Evolutionary conservation across 2,329 filamentous ascomycete genomes (phyloP).

Genomic region (Basipetospora chlamydospora): DNA sequence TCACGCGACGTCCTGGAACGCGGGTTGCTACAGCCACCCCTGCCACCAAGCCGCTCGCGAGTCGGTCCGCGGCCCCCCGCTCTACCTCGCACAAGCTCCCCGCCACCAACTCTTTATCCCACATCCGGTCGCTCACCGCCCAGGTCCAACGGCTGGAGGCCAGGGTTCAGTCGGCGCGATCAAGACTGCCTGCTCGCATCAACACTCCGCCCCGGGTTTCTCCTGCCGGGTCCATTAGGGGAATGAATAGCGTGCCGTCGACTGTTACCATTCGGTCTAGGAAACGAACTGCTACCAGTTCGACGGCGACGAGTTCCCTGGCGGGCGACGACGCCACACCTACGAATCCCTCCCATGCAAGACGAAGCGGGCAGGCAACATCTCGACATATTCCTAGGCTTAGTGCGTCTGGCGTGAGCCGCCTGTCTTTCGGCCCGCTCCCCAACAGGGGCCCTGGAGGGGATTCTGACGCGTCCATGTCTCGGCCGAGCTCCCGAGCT

Average conservation of each 20-base stretch:
- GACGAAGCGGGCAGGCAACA: conserved; percentile 14
- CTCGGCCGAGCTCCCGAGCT: conserved; percentile 61
- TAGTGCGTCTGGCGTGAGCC: conserved; percentile 46
- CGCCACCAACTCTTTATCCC: conserved; percentile 61
- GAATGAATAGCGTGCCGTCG: conserved; percentile 30
- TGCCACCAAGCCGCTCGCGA: conserved; percentile 31
- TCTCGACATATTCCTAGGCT: conserved; percentile 39
- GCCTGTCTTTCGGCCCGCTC: conserved; percentile 48
- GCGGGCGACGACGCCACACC: conserved; percentile 38
- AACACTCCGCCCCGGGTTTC: conserved; percentile 67
- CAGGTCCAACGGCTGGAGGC: conserved; percentile 97
- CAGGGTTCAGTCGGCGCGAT: conserved; percentile 78
- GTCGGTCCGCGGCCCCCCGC: conserved; percentile 41
- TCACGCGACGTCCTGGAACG: conserved; percentile 23
- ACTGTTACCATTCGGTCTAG: conserved; percentile 52
- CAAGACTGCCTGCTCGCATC: conserved; percentile 73
- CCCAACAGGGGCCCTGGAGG: conserved; percentile 38
- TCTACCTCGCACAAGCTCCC: conserved; percentile 34
- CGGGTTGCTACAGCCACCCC: conserved; percentile 33
- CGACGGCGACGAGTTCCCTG: conserved; percentile 31
- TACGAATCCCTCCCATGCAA: conserved; percentile 17
- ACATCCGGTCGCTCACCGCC: conserved; percentile 84
- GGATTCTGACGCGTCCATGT: conserved; percentile 27
- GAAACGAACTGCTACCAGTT: conserved; percentile 47
- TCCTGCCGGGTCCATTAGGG: conserved; percentile 41